Evolutionary conservation across 768 basidiomycete species (phyloP).

Genomic region (Solioccasus polychromus): DNA sequence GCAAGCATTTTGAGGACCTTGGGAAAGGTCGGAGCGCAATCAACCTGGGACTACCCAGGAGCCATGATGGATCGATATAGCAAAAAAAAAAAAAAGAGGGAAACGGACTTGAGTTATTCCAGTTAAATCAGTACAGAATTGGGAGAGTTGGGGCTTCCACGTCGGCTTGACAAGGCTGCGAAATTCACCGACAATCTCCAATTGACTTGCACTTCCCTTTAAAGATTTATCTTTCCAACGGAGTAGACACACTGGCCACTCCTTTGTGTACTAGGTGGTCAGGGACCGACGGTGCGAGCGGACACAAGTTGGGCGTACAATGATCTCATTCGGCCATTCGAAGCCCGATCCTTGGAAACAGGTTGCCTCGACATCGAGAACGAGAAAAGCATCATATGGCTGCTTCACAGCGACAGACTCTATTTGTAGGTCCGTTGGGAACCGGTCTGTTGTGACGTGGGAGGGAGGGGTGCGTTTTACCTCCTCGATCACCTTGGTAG

Average conservation of each 20-base stretch:
- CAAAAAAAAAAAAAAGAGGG: conserved; percentile 4
- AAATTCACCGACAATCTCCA: conserved; percentile 80
- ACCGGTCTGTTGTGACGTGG: conserved; percentile 2
- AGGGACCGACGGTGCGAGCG: conserved; percentile 5
- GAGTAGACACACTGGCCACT: conserved; percentile 90
- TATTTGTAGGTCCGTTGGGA: conserved; percentile 2
- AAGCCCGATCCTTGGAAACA: conserved; percentile 65
- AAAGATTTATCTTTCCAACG: conserved; percentile 68
- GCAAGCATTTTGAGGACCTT: conserved; percentile 62
- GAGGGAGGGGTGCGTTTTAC: conserved; percentile 1
- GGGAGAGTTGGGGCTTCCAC: conserved; percentile 77
- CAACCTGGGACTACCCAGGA: conserved; percentile 67
- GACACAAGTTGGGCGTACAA: conserved; percentile 50
- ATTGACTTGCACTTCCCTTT: conserved; percentile 47
- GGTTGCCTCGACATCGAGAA: conserved; percentile 89
- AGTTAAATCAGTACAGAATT: conserved; percentile 85
- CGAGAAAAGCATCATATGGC: conserved; percentile 75
- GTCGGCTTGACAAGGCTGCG: conserved; percentile 84
- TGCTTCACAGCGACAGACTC: conserved; percentile 33
- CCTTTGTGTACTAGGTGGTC: conserved; percentile 44
- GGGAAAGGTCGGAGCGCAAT: conserved; percentile 72
- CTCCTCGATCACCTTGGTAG: conserved; percentile 6
- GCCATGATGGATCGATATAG: conserved; percentile 1
- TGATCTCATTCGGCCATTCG: conserved; percentile 93
- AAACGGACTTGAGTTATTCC: conserved; percentile 85